A percentile compares a stretch with the other conserved stretches of the same genome.
Evolutionary conservation across 495 filamentous ascomycete genomes (phyloP).

Genomic region (Penicillium canescens): DNA sequence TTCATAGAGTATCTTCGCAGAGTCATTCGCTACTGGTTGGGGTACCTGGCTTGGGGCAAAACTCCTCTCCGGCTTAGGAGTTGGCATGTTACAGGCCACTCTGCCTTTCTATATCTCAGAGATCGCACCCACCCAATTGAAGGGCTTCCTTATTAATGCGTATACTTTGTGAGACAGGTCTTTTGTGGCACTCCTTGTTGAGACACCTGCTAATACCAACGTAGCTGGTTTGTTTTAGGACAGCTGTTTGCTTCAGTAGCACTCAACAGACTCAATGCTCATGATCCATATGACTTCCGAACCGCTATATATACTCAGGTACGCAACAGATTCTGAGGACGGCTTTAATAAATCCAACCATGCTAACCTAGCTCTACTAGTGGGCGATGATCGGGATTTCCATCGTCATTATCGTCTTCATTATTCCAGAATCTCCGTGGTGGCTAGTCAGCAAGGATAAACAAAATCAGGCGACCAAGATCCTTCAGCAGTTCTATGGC

Average conservation of each 20-base stretch:
- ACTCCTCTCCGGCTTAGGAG: slow-evolving; percentile 40
- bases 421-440: slow-evolving; percentile 36
- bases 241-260: slow-evolving; percentile 42
- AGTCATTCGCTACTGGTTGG: slow-evolving; percentile 37
- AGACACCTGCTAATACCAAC: no score
- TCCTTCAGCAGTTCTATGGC: slow-evolving; percentile 29
- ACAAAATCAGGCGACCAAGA: slow-evolving; percentile 29
- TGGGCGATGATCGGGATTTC: slow-evolving; percentile 34
- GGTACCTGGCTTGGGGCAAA: slow-evolving; percentile 41
- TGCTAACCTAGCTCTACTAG: slow-evolving; percentile 4
- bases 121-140: slow-evolving; percentile 37
- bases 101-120: slow-evolving; percentile 42
- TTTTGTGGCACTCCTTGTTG: no score
- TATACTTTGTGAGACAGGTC: slow-evolving; percentile 32
- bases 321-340: background rate
- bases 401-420: slow-evolving; percentile 24
- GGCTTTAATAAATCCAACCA: background rate
- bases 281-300: slow-evolving; percentile 31
- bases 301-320: slow-evolving; percentile 44
- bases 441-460: slow-evolving; percentile 41
- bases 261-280: slow-evolving; percentile 27
- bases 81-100: slow-evolving; percentile 43
- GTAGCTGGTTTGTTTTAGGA: slow-evolving; percentile 42
- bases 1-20: slow-evolving; percentile 34
- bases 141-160: slow-evolving; percentile 40